These are phyloP conservation scores for Xylaria sp. DNA, from an alignment of 2,329 filamentous ascomycete genomes.

Conservation along the genomic window DNA sequence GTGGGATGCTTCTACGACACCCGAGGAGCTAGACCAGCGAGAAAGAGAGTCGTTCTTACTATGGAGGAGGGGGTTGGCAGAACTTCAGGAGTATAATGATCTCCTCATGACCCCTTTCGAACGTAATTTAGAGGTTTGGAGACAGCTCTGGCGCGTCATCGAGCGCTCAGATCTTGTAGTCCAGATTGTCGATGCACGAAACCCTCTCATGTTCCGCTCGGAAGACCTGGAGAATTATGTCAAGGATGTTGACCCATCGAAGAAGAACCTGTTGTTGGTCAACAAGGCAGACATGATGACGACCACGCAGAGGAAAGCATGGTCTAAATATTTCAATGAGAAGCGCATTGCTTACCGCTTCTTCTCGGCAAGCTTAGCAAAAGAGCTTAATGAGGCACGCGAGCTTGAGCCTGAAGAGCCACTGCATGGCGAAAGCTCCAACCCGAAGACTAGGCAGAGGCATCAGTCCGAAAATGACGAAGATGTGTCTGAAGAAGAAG, in stretches of 20 bases:
- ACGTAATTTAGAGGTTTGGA: conserved; percentile 96
- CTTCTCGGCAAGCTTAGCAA: conserved; percentile 93
- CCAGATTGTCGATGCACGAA: conserved; percentile 97
- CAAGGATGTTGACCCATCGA: conserved; percentile 87
- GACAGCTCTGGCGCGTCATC: conserved; percentile 97
- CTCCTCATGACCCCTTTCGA: conserved; percentile 98
- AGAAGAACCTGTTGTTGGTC: conserved; percentile 90
- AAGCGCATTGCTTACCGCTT: conserved; percentile 90
- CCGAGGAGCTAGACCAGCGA: conserved; percentile 78
- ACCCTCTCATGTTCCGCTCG: conserved; percentile 91
- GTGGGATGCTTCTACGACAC: conserved; percentile 89
- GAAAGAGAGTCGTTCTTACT: conserved; percentile 85
- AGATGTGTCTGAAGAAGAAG: conserved; percentile 45
- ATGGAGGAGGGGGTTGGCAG: conserved; percentile 90
- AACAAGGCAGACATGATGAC: conserved; percentile 99
- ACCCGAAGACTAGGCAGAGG: conserved; percentile 49
- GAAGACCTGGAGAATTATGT: conserved; percentile 95
- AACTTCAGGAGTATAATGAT: conserved; percentile 93
- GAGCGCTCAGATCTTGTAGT: conserved; percentile 95
- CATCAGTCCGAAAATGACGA: conserved; percentile 37
- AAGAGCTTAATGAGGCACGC: conserved; percentile 83
- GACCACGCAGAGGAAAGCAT: conserved; percentile 78
- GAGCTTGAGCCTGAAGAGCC: conserved; percentile 61
- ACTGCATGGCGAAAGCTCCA: conserved; percentile 46
- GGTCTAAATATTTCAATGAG: conserved; percentile 87